Conservation (phyloP, 2,329 filamentous ascomycete genomes). For the Dryadomyces quercus-mongolicae region DNA sequence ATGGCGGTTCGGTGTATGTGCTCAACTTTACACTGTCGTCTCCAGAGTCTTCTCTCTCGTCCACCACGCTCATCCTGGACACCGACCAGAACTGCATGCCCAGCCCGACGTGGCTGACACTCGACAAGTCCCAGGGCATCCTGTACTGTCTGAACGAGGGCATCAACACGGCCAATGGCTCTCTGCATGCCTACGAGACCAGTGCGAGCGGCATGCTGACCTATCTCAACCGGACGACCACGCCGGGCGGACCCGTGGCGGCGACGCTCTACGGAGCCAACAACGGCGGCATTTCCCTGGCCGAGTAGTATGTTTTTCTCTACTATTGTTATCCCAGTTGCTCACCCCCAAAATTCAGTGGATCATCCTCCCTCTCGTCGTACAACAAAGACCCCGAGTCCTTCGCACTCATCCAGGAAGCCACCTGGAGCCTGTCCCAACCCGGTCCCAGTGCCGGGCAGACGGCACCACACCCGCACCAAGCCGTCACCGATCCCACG, state of each 20-base stretch:
- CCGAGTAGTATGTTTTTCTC: constrained; percentile 29
- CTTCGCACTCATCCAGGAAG: constrained; percentile 24
- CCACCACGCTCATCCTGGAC: constrained; percentile 20
- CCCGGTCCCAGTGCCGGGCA: constrained; percentile 31
- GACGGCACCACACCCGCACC: constrained; percentile 48
- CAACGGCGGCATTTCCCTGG: constrained; percentile 27
- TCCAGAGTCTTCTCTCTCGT: constrained; percentile 5
- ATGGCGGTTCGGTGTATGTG: constrained; percentile 35
- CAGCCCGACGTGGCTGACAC: constrained; percentile 48
- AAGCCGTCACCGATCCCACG: constrained; percentile 54
- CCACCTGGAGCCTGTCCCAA: constrained; percentile 25
- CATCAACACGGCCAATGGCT: constrained; percentile 31
- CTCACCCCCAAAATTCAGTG: neutral
- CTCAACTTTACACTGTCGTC: constrained; percentile 25
- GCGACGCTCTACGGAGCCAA: constrained; percentile 29
- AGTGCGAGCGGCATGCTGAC: constrained; percentile 25
- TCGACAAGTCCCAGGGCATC: constrained; percentile 33
- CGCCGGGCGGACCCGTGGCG: constrained; percentile 30
- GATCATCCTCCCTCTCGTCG: constrained; percentile 30
- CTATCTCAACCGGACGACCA: constrained; percentile 22
- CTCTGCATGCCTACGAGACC: constrained; percentile 29
- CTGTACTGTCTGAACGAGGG: constrained; percentile 53
- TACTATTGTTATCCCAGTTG: neutral
- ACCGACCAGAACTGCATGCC: constrained; percentile 33
- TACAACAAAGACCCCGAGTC: constrained; percentile 27